phyloP scores from a whole-genome alignment of 192 early-diverging fungal species.

The Dissophora ornata region DNA sequence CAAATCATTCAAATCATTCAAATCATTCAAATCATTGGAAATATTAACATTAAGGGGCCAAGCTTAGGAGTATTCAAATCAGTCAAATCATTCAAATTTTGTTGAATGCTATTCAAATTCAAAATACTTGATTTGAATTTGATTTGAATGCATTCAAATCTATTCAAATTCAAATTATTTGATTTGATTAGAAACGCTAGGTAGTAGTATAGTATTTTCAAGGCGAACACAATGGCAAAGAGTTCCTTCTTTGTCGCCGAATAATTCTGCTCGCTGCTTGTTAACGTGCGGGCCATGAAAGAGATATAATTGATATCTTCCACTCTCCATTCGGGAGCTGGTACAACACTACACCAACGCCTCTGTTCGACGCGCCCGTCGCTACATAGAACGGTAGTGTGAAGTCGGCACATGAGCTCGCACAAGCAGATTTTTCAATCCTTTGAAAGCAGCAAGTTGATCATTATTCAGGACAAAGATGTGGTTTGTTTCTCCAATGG shows the following conservation, averaged over 20 bases:
- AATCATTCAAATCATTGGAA: no score
- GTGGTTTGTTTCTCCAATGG: constrained; percentile 4
- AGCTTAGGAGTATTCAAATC: no score
- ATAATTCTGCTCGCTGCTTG: constrained; percentile 17
- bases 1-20: no score
- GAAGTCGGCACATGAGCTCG: constrained; percentile 6
- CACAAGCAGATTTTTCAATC: constrained; percentile 4
- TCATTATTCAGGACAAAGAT: not conserved
- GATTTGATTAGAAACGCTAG: no score
- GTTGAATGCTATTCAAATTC: no score
- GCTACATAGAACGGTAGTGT: constrained; percentile 17
- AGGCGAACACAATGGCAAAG: constrained; percentile 11
- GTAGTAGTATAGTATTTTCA: not conserved
- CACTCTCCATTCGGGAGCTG: constrained; percentile 20
- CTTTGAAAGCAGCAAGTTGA: not conserved
- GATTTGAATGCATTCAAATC: no score
- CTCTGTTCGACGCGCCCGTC: constrained; percentile 39
- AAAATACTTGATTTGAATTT: no score
- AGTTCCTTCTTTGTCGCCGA: constrained; percentile 40
- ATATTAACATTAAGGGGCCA: no score
- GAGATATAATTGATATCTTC: constrained; percentile 25
- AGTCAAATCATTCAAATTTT: no score
- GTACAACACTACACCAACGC: constrained; percentile 39
- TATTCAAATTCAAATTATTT: no score
- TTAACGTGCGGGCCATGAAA: constrained; percentile 26